phyloP scores from a whole-genome alignment of 345 rosid species.

The Moricandia moricandioides region DNA sequence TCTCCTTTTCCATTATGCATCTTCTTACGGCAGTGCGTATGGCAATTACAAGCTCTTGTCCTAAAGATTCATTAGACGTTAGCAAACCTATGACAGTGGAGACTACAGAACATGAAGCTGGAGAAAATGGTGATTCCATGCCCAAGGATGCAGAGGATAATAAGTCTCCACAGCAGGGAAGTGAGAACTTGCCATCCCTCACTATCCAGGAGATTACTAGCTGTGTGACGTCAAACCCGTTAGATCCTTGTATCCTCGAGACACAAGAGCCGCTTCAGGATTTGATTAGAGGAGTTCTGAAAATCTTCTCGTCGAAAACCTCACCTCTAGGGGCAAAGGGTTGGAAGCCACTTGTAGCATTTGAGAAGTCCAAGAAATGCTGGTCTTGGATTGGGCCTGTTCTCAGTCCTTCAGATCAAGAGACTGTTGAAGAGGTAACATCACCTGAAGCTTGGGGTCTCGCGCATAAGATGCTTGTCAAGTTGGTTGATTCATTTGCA shows the following conservation, averaged over 20 bases:
- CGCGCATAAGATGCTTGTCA: slow-evolving; percentile 91
- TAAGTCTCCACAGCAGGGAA: slow-evolving; percentile 44
- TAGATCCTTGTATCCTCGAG: slow-evolving; percentile 92
- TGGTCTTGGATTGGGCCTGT: slow-evolving; percentile 95
- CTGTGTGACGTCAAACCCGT: slow-evolving; percentile 84
- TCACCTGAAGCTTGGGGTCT: slow-evolving; percentile 96
- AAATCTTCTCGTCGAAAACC: slow-evolving; percentile 82
- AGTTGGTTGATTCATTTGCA: slow-evolving; percentile 95
- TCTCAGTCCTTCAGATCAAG: slow-evolving; percentile 56
- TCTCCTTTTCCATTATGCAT: slow-evolving; percentile 92
- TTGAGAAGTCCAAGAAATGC: slow-evolving; percentile 71
- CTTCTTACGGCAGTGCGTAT: slow-evolving; percentile 93
- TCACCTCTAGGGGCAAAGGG: slow-evolving; percentile 97
- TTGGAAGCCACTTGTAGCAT: slow-evolving; percentile 89
- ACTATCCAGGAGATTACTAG: slow-evolving; percentile 90
- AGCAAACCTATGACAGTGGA: slow-evolving; percentile 52
- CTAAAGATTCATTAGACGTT: slow-evolving; percentile 64
- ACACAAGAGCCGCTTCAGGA: slow-evolving; percentile 97
- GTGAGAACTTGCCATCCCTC: slow-evolving; percentile 56
- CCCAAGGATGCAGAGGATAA: slow-evolving; percentile 43
- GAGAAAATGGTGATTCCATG: slow-evolving; percentile 44
- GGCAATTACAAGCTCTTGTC: slow-evolving; percentile 66
- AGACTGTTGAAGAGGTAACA: slow-evolving; percentile 75
- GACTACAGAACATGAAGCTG: slow-evolving; percentile 45
- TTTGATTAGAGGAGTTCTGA: slow-evolving; percentile 92